Base-by-base conservation (phyloP, 345 rosid species). In the Mercurialis annua region DNA sequence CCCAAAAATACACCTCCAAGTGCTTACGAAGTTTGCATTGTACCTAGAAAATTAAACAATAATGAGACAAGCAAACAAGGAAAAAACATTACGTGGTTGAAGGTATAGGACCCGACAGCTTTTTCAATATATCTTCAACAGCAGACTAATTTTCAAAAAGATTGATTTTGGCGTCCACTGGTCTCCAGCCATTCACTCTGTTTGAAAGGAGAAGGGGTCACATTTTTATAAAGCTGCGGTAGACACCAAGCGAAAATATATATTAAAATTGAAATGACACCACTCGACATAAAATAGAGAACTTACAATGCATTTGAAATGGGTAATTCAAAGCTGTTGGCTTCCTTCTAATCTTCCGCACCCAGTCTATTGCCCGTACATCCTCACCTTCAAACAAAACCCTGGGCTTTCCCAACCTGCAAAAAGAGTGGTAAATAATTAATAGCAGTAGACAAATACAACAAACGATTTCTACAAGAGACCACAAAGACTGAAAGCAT, bases 11-110 rank as follows among this genome's bases (percentile, higher is more conserved):
- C n/a, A n/a, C n/a, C n/a, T n/a, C n/a, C n/a, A n/a, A n/a, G n/a
- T n/a, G n/a, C n/a, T n/a, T n/a, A n/a, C n/a, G n/a, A n/a, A n/a
- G n/a, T 23, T 15, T 5, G 15, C 16, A 15, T 47, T 46, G 43
- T 10, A 20, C 1, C 24, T 20, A 17, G 42, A 4, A 47, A 40
- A 1, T 3, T 5, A 40, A 44, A 62, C 16, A 10, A 59, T 8
- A n/a, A 5, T n/a, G n/a, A n/a, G n/a, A n/a, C 46, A 58, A 33
- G 51, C 64, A 67, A 74, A 74, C 23, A 73, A 75, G 21, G 12
- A 46, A 67, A 58, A 70, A 89, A 97, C 98, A 93, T 53, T 83
- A 88, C 76, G 84, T 84, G 71, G 90, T 87, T 82, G 89, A 66
- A 69, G 86, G 73, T 68, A 67, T 72, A 23, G 92, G 98, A 82